Conservation (phyloP, 2,329 filamentous ascomycete genomes). For the Trichoderma afroharzianum region DNA sequence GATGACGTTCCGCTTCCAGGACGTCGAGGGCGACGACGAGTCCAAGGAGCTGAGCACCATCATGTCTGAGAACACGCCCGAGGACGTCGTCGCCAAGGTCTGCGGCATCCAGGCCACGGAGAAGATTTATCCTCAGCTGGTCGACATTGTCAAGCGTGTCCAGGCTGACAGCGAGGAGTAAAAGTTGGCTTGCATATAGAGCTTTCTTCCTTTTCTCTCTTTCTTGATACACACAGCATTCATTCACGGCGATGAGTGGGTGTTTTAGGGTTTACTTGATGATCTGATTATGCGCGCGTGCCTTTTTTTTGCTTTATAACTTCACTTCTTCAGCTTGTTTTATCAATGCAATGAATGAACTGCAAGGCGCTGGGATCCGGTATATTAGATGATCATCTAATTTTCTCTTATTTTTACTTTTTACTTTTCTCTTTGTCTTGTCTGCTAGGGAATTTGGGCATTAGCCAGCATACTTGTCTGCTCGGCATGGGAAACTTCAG, state of each 20-base stretch:
- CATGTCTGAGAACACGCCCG: constrained; percentile 68
- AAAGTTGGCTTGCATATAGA: constrained; percentile 22
- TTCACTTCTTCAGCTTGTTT: constrained; percentile 8
- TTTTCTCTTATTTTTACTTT: not conserved
- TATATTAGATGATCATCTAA: constrained; percentile 15
- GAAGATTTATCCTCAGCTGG: constrained; percentile 71
- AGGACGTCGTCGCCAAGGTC: constrained; percentile 74
- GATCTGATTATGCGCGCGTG: not conserved
- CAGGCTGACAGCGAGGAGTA: constrained; percentile 60
- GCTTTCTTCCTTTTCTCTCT: not conserved
- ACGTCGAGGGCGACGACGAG: constrained; percentile 88
- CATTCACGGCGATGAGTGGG: constrained; percentile 13
- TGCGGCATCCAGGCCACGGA: constrained; percentile 75
- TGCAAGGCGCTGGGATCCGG: constrained; percentile 19
- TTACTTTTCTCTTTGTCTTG: not conserved
- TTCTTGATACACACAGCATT: not conserved
- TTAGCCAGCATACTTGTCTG: not conserved
- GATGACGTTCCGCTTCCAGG: constrained; percentile 93
- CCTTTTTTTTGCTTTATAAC: not conserved
- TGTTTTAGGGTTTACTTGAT: not conserved
- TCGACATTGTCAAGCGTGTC: constrained; percentile 78
- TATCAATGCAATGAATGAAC: constrained; percentile 2
- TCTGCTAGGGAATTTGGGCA: not conserved
- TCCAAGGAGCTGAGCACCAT: constrained; percentile 81
- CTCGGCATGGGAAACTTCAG: not conserved